These are phyloP conservation scores for Candida boleticola DNA, from an alignment of 805 yeast genomes.

Conservation along the genomic window DNA sequence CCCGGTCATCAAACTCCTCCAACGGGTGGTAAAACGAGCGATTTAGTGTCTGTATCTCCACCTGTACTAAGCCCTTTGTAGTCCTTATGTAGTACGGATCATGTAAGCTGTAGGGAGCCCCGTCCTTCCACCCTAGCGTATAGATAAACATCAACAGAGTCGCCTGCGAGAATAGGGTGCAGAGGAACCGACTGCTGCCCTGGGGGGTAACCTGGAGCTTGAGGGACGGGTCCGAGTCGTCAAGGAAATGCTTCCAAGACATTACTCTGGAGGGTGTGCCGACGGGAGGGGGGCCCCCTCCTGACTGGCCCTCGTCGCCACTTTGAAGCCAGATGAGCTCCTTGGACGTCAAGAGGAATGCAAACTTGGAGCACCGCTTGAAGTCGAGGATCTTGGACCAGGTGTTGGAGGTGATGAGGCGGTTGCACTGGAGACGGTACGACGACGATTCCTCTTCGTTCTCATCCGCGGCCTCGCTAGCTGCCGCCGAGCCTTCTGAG, in stretches of 20 bases:
- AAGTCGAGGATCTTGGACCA: constrained; percentile 55
- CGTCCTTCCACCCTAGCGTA: constrained; percentile 28
- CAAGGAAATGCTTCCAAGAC: constrained; percentile 72
- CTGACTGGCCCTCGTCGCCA: constrained; percentile 29
- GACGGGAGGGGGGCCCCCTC: too few species aligned
- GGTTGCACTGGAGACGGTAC: constrained; percentile 12
- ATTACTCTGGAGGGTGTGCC: constrained; percentile 24
- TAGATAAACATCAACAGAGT: constrained; percentile 30
- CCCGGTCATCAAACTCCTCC: neutral
- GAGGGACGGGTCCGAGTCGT: constrained; percentile 53
- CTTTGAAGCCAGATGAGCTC: constrained; percentile 56
- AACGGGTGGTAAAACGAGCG: constrained; percentile 6
- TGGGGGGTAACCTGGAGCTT: constrained; percentile 31
- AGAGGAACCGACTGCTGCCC: constrained; percentile 13
- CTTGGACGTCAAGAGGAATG: constrained; percentile 61
- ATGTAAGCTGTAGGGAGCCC: constrained; percentile 24
- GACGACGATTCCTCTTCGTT: neutral
- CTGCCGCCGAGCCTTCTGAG: neutral
- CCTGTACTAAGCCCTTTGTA: constrained; percentile 12
- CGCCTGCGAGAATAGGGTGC: constrained; percentile 25
- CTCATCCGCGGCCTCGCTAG: neutral
- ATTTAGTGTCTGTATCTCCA: constrained; percentile 10
- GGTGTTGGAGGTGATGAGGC: constrained; percentile 47
- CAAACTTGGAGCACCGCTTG: constrained; percentile 26
- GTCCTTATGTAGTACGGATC: constrained; percentile 29